Base-by-base conservation (phyloP, 352 stramenopile genomes). In the Phytophthora tentaculata region DNA sequence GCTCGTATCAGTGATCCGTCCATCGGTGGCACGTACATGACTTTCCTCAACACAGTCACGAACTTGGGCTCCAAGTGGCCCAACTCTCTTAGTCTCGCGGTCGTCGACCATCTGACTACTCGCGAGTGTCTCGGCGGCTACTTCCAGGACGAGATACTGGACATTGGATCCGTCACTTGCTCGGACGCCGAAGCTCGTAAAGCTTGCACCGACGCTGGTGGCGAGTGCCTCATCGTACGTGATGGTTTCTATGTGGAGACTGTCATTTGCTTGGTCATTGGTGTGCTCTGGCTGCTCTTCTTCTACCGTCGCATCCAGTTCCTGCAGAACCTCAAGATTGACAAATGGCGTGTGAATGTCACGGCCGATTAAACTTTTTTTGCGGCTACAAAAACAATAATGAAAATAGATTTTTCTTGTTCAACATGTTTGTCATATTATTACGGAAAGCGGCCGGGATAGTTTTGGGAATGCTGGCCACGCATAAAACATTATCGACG, bases 1-100 rank as follows among this genome's bases (percentile, higher is more conserved):
- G 97, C 97, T 52, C 84, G 91, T 45, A 94, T 99, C 60, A 98
- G 97, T 43, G 98, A 99, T 74, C 96, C 97, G 16, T 91, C 89
- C 14, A 99, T 99, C 73, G 98, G 98, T 51, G 98, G 98, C 54
- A 99, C 92, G 19, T 99, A 99, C 86, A 99, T 99, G 98, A 99
- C 98, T 29, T 95, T 99, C 55, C 86, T 99, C 47, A 99, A 99
- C 75, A 99, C 98, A 5, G 91, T 99, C 67, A 95, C 95, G 44
- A 99, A 99, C 79, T 71, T 99, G 16, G 98, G 97, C 45, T 95
- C 88, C 56, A 99, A 98, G 83, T 96, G 88, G 88, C 88, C 88
- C 19, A 96, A 95, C 69, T 96, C 88, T 44, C 69, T 96, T 45
- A 94, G 85, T 43, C 79, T 96, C 14, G 85, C 83, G 2, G 72